Evolutionary conservation across 768 basidiomycete species (phyloP).

Genomic region (Boletus tylopilopsis): DNA sequence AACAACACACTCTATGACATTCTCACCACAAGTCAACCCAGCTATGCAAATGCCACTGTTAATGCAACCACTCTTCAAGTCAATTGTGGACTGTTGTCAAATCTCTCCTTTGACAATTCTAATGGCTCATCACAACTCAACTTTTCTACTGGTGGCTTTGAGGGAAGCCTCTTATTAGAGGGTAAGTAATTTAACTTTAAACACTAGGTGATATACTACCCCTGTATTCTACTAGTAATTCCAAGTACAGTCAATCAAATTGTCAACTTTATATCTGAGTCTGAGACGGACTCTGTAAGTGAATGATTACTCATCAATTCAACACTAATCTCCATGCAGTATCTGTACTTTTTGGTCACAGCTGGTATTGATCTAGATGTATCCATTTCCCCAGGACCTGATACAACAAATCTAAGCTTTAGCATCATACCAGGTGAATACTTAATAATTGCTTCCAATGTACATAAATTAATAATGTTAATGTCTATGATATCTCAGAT

Average conservation of each 20-base stretch:
- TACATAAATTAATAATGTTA: neutral
- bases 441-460: neutral
- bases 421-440: neutral
- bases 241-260: neutral
- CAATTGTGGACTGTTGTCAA: conserved; percentile 9
- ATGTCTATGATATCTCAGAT: too few relatives aligned
- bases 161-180: neutral
- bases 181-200: neutral
- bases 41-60: conserved; percentile 1
- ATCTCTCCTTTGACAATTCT: neutral
- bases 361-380: conserved; percentile 2
- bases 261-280: neutral
- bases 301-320: too few relatives aligned
- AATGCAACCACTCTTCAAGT: conserved; percentile 10
- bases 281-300: neutral
- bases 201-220: neutral
- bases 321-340: neutral
- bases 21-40: neutral
- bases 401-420: neutral
- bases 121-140: neutral
- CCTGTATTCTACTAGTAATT: neutral
- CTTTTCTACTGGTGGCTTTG: neutral
- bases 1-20: conserved; percentile 15
- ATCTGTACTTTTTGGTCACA: conserved; percentile 9
- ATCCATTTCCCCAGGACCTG: too few relatives aligned